Base-by-base conservation (phyloP, 768 basidiomycete species). In the Trametes coccinea region DNA sequence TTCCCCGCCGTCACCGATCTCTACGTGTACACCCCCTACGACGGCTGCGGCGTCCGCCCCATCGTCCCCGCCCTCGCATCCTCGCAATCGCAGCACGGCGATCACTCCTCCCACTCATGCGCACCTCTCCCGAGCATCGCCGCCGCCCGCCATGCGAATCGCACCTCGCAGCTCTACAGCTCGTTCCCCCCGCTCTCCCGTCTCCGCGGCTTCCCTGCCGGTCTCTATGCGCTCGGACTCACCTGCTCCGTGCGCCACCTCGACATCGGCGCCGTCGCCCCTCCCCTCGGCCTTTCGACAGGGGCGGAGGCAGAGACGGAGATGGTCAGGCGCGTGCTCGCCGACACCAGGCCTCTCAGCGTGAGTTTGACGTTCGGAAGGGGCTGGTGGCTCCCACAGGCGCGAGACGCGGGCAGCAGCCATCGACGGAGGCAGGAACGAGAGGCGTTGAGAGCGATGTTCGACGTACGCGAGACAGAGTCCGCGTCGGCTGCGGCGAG, bases 11-110 rank as follows among this genome's bases (percentile, higher is more conserved):
- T 62, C 27, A 17, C 45, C 10, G 56, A 53, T 2, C 29, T 62
- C 1, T 62, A 62, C 46, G 61, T 62, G 16, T 62, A 62, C 51
- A 62, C 61, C 27, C 61, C 61, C 13, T 62, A 45, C 46, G 61
- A 62, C 45, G 61, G 61, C 13, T 62, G 50, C 39, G 50, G 55
- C 10, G 44, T 47, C 17, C 61, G 51, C 37, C 10, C 49, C 17
- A 13, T 27, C 14, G 8, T 34, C 13, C 27, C 47, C 11, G 22
- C 13, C 14, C 49, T 5, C 31, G 34, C 31, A 6, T 6, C 4
- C n/a, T 17, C 8, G 14, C 41, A n/a, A 31, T 13, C 17, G 5
- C 55, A 22, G n/a, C 43, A 31, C 33, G 8, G 4, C 13, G 30
- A 14, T 16, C 5, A 5, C 47, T 9, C n/a, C 9, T 4, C 7